phyloP scores from a whole-genome alignment of 495 filamentous ascomycete genomes.

The Penicillium diatomitis region DNA sequence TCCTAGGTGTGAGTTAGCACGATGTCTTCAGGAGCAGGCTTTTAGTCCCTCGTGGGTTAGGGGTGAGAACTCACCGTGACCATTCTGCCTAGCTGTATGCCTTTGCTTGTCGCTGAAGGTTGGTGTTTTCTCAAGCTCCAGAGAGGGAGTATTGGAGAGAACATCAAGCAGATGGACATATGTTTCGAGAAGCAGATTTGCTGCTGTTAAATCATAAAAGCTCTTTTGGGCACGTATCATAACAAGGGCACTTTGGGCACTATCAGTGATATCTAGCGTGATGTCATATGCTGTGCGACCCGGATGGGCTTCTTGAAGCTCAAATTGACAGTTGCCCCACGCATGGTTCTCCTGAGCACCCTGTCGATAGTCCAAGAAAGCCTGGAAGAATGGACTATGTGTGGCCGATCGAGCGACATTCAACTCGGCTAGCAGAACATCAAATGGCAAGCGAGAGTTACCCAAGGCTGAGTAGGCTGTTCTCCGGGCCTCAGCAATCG shows the following conservation, averaged over 20 bases:
- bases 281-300: slow-evolving; percentile 24
- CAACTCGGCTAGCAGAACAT: slow-evolving; percentile 29
- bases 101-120: neutral
- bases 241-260: neutral
- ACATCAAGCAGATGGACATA: slow-evolving; percentile 7
- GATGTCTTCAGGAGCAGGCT: neutral
- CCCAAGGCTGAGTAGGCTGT: slow-evolving; percentile 13
- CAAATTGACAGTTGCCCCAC: slow-evolving; percentile 5
- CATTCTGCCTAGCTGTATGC: neutral
- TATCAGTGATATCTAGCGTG: slow-evolving; percentile 13
- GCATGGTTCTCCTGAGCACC: slow-evolving; percentile 1
- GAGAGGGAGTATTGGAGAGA: neutral
- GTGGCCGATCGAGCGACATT: slow-evolving; percentile 12
- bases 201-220: slow-evolving; percentile 5
- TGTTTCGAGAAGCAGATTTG: slow-evolving; percentile 7
- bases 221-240: neutral
- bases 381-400: slow-evolving; percentile 29
- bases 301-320: slow-evolving; percentile 2
- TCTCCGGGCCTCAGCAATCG: slow-evolving; percentile 7
- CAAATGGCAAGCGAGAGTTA: slow-evolving; percentile 30
- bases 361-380: slow-evolving; percentile 28
- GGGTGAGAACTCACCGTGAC: neutral
- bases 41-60: neutral
- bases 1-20: neutral
- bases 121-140: neutral